phyloP scores from a whole-genome alignment of 2,329 filamentous ascomycete species.

The Fusarium neocosmosporiellum region DNA sequence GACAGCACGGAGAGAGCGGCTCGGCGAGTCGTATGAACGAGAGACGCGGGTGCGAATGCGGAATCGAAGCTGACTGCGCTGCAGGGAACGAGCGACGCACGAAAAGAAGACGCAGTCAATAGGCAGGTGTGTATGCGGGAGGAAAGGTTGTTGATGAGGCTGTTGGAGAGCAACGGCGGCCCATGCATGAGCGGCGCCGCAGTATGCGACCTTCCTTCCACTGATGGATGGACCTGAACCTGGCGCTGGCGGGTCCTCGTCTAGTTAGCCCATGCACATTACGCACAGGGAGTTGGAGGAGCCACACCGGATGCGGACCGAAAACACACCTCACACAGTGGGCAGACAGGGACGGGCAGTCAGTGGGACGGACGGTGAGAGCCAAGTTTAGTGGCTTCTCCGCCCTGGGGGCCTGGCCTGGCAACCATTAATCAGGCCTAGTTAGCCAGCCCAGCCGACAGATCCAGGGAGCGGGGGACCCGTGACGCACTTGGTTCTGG shows the following conservation, averaged over 20 bases:
- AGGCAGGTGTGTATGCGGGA: background rate
- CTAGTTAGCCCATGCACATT: constrained; percentile 12
- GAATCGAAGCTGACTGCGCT: background rate
- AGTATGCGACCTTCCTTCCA: constrained; percentile 19
- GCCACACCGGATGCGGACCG: constrained; percentile 41
- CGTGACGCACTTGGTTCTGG: constrained; percentile 35
- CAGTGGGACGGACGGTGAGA: constrained; percentile 1
- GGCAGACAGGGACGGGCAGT: background rate
- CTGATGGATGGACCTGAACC: constrained; percentile 22
- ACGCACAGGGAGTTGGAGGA: constrained; percentile 1
- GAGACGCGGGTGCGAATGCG: constrained; percentile 13
- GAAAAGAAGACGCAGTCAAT: constrained; percentile 13
- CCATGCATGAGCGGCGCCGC: constrained; percentile 3
- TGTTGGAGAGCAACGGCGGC: constrained; percentile 37
- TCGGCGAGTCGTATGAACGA: constrained; percentile 27
- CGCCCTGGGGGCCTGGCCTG: constrained; percentile 19
- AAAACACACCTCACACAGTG: constrained; percentile 20
- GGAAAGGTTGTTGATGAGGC: constrained; percentile 35
- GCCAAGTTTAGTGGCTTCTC: constrained; percentile 37
- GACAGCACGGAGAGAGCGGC: constrained; percentile 8
- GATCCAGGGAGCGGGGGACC: constrained; percentile 12
- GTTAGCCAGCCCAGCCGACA: constrained; percentile 13
- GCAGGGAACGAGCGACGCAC: constrained; percentile 31
- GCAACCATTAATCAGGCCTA: constrained; percentile 22
- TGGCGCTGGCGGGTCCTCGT: constrained; percentile 19